These are phyloP conservation scores for Hymenoscyphus occultus DNA, from an alignment of 2,329 filamentous ascomycete genomes.

Conservation along the genomic window DNA sequence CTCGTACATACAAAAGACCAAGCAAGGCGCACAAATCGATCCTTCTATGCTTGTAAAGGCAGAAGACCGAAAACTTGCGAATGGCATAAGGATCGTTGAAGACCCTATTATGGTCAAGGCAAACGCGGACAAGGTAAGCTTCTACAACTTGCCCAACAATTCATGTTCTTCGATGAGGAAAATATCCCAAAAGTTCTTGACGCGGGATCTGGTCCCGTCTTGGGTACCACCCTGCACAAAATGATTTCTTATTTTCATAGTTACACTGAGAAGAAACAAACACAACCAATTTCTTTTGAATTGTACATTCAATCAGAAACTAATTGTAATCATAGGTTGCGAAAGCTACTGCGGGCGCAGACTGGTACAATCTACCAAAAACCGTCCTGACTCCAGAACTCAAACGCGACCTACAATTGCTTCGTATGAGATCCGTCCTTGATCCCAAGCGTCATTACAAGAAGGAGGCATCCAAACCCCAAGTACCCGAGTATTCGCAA, in stretches of 20 bases:
- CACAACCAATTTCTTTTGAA: conserved; percentile 13
- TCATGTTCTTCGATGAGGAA: conserved; percentile 63
- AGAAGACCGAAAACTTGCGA: conserved; percentile 46
- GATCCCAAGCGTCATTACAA: conserved; percentile 67
- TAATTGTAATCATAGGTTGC: conserved; percentile 32
- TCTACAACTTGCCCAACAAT: background rate
- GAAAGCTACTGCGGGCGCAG: conserved; percentile 67
- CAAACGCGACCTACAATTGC: conserved; percentile 82
- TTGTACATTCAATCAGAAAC: conserved; percentile 15
- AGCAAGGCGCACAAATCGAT: conserved; percentile 53
- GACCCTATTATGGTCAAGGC: conserved; percentile 48
- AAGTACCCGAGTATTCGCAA: conserved; percentile 77
- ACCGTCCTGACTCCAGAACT: conserved; percentile 81
- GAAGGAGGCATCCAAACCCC: conserved; percentile 69
- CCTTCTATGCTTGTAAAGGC: conserved; percentile 47
- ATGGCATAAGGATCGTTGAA: conserved; percentile 51
- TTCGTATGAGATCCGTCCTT: conserved; percentile 84
- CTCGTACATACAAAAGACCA: conserved; percentile 52
- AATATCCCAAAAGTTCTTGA: conserved; percentile 70
- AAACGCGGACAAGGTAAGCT: conserved; percentile 50
- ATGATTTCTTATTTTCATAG: conserved; percentile 66
- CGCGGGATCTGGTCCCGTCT: conserved; percentile 73
- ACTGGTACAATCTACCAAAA: conserved; percentile 86
- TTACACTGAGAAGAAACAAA: conserved; percentile 58
- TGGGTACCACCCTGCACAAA: conserved; percentile 69